Evolutionary conservation across 495 filamentous ascomycete genomes (phyloP), one percentile per base, ranked within the genome.

Genomic region (Jackrogersella minutella): DNA sequence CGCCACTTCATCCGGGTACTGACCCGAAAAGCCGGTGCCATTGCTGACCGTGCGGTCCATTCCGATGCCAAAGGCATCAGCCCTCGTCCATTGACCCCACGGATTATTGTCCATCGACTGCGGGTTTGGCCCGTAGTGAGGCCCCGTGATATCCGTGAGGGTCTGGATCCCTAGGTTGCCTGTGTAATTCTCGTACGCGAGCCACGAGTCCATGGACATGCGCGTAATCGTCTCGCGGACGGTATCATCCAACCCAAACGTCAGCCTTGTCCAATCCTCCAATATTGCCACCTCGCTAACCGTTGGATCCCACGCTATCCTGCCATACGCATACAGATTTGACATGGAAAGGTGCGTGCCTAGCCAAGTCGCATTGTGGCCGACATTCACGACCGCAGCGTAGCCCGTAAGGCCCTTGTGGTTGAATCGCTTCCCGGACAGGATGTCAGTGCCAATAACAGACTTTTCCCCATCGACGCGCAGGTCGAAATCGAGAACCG

Each of bases 71-170:
- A 71, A 57, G 3, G 66, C 49, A 64, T 88, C 84, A 5, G 88
- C 88, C 16, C 88, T 85, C 1, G 88, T 91, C 89, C 89, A 92
- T 65, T 90, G 88, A 8, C 88, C 88, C 84, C 86, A 91, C 9
- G 84, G 81, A 71, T 91, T 92, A 62, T 80, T 78, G 69, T 92
- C 89, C 71, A 88, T 85, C 0, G 85, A 85, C 4, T 79, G 83
- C 17, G 89, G 88, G 62, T 86, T 89, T 0, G 89, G 87, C 0
- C 89, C 88, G 73, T 83, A 91, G 69, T 91, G 88, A 3, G 80
- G 85, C 63, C 82, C 84, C 2, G 87, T 74, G 57, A 91, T 90
- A 69, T 92, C 87, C 2, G 85, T 87, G 13, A 92, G 77, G 0
- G 89, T 91, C 64, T 91, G 88, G 16, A 88, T 84, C 13, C 89